Conservation (phyloP, 768 basidiomycete species). For the Scleroderma citrinum region DNA sequence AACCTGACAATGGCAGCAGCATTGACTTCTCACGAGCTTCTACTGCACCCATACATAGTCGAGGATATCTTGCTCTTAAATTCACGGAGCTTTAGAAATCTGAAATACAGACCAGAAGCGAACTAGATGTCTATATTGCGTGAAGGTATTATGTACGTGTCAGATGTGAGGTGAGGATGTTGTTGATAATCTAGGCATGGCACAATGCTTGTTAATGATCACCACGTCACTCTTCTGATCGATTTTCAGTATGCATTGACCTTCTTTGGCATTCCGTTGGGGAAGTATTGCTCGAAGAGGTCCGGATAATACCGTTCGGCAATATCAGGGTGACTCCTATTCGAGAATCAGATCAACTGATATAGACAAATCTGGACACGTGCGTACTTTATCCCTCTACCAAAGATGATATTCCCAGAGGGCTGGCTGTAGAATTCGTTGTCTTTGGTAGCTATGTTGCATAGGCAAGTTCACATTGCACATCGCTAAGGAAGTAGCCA, state of each 20-base stretch:
- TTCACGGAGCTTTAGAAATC: too few relatives aligned
- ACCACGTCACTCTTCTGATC: too few relatives aligned
- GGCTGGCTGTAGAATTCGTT: slow-evolving; percentile 65
- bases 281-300: slow-evolving; percentile 66
- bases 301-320: slow-evolving; percentile 71
- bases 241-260: slow-evolving; percentile 40
- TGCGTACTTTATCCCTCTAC: slow-evolving; percentile 67
- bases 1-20: too few relatives aligned
- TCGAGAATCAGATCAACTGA: neutral
- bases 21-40: too few relatives aligned
- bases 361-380: neutral
- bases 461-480: neutral
- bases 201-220: too few relatives aligned
- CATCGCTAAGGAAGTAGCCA: neutral
- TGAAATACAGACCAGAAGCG: too few relatives aligned
- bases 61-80: too few relatives aligned
- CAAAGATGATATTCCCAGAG: slow-evolving; percentile 65
- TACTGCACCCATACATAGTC: too few relatives aligned
- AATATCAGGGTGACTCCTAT: slow-evolving; percentile 81
- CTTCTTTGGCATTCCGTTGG: slow-evolving; percentile 48
- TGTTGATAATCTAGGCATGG: too few relatives aligned
- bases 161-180: too few relatives aligned
- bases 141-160: too few relatives aligned
- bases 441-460: slow-evolving; percentile 66
- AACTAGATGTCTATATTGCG: too few relatives aligned